Percentiles rank a stretch among this genome's conserved stretches.
phyloP scores from a whole-genome alignment of 73 alveolate genomes.

The Paraurostyla sp. region DNA sequence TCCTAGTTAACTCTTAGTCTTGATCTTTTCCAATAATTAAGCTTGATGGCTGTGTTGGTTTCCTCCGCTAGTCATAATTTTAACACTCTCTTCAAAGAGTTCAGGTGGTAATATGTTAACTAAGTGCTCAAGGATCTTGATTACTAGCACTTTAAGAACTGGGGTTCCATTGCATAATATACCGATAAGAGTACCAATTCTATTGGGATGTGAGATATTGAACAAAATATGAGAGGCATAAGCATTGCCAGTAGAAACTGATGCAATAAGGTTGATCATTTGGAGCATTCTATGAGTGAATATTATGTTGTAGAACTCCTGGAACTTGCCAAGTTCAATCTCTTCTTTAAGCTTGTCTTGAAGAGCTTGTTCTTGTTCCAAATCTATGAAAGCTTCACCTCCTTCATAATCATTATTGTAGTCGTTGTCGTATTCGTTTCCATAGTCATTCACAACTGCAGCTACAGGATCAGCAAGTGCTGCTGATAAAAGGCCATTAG shows the following conservation, averaged over 20 bases:
- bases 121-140: constrained; percentile 65
- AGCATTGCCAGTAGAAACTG: constrained; percentile 57
- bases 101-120: constrained; percentile 59
- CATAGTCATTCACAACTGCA: background rate
- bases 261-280: constrained; percentile 40
- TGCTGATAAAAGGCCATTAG: background rate
- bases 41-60: background rate
- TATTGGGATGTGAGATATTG: constrained; percentile 55
- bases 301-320: constrained; percentile 48
- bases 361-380: constrained; percentile 5
- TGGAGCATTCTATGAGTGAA: constrained; percentile 51
- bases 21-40: background rate
- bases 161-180: constrained; percentile 53
- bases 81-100: constrained; percentile 67
- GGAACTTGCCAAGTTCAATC: constrained; percentile 24
- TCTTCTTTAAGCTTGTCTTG: constrained; percentile 48
- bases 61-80: constrained; percentile 33
- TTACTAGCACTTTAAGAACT: constrained; percentile 21
- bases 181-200: constrained; percentile 59
- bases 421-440: constrained; percentile 21
- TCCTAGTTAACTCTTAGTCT: constrained; percentile 5
- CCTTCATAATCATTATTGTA: constrained; percentile 56
- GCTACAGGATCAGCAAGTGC: background rate
- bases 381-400: constrained; percentile 49
- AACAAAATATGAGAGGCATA: constrained; percentile 58